A percentile compares a stretch with the other conserved stretches of the same genome.
phyloP scores from a whole-genome alignment of 2,329 filamentous ascomycete genomes.

The Sarocladium oryzae region DNA sequence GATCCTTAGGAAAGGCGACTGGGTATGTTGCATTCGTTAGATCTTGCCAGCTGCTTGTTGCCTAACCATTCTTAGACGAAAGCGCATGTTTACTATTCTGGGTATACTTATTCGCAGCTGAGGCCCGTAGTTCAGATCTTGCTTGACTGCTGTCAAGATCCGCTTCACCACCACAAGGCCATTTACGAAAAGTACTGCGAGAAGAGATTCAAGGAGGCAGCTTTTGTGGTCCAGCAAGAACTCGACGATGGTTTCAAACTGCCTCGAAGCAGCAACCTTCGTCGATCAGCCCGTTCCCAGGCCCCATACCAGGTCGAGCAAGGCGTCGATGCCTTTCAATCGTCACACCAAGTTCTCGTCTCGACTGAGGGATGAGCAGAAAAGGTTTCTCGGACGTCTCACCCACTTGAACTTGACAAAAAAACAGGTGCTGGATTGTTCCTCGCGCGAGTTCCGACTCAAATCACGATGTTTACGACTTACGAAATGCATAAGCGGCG shows the following conservation, averaged over 20 bases:
- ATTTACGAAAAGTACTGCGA: constrained; percentile 91
- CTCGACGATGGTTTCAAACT: constrained; percentile 55
- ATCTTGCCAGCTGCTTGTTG: not conserved
- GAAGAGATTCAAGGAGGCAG: constrained; percentile 79
- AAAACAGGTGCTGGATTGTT: no score
- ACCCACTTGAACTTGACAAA: no score
- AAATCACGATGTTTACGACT: constrained; percentile 6
- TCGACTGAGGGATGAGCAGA: not conserved
- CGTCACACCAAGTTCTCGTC: constrained; percentile 1
- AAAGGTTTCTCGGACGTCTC: not conserved
- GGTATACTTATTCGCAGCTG: constrained; percentile 83
- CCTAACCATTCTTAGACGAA: constrained; percentile 49
- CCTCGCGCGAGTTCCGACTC: not conserved
- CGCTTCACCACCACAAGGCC: constrained; percentile 73
- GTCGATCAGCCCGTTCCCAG: constrained; percentile 12
- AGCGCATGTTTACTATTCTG: constrained; percentile 85
- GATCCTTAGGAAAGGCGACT: constrained; percentile 85
- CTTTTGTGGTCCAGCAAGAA: constrained; percentile 71
- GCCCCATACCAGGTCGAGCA: not conserved
- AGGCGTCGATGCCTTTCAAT: not conserved
- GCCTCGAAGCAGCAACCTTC: constrained; percentile 36
- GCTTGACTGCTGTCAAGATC: constrained; percentile 79
- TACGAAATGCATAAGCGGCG: not conserved
- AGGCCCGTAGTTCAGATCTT: constrained; percentile 71
- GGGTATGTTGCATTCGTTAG: constrained; percentile 57